Evolutionary conservation across 768 basidiomycete genomes (phyloP).

Genomic region (Chlorophyllum brunneum): DNA sequence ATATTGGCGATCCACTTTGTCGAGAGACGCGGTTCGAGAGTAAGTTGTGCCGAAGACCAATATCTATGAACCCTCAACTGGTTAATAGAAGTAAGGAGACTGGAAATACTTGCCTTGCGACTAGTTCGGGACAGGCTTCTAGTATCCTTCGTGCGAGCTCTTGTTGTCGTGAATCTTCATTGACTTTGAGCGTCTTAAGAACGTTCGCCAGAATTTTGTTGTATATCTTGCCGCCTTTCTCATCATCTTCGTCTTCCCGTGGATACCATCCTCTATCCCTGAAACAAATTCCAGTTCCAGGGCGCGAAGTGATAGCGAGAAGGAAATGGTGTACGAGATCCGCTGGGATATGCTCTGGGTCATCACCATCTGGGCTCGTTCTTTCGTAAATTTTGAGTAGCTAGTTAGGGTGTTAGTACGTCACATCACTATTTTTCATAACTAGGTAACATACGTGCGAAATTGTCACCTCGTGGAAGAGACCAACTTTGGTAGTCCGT

Average conservation of each 20-base stretch:
- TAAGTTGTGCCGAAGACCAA: constrained; percentile 64
- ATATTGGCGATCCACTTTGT: constrained; percentile 92
- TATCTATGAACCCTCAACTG: constrained; percentile 41
- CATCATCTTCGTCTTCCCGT: constrained; percentile 50
- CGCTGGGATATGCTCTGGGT: constrained; percentile 58
- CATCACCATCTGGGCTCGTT: constrained; percentile 39
- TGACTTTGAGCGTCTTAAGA: constrained; percentile 74
- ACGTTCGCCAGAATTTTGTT: constrained; percentile 83
- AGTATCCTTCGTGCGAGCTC: constrained; percentile 80
- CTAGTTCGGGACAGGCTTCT: constrained; percentile 81
- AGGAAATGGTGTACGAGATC: constrained; percentile 87
- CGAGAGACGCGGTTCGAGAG: constrained; percentile 82
- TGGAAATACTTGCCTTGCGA: constrained; percentile 54
- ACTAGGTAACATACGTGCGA: constrained; percentile 44
- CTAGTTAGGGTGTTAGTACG: constrained; percentile 27
- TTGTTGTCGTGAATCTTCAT: constrained; percentile 83
- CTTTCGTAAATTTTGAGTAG: constrained; percentile 76
- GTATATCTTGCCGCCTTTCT: constrained; percentile 49
- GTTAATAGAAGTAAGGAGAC: neutral
- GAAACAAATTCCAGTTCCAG: constrained; percentile 85
- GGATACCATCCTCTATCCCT: constrained; percentile 89
- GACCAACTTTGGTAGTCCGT: constrained; percentile 62
- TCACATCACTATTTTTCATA: no score
- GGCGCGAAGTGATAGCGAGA: constrained; percentile 75
- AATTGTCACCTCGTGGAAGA: constrained; percentile 68